A percentile compares a stretch with the other conserved stretches of the same genome.
Evolutionary conservation across 345 rosid genomes (phyloP).

Genomic region (Syzygium grande): DNA sequence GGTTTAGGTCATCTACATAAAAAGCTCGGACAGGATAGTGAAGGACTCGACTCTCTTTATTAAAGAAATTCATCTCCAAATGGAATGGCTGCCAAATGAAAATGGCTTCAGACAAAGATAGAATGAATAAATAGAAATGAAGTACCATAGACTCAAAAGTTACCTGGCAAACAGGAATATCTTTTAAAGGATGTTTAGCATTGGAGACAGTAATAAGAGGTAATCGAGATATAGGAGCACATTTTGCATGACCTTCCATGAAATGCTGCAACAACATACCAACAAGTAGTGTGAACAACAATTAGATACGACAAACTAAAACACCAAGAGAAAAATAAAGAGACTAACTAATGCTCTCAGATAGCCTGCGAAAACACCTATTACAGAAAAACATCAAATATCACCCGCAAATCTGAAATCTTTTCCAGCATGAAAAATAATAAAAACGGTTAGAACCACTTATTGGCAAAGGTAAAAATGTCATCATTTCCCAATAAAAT

Average conservation of each 20-base stretch:
- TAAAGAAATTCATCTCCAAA: conserved; percentile 96
- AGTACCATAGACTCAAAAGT: conserved; percentile 3
- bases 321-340: neutral
- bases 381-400: neutral
- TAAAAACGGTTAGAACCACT: neutral
- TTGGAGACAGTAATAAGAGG: conserved; percentile 73
- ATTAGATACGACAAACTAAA: neutral
- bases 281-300: neutral
- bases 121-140: conserved; percentile 5
- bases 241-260: conserved; percentile 98
- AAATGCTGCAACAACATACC: conserved; percentile 53
- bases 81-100: conserved; percentile 76
- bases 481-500: neutral
- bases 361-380: neutral
- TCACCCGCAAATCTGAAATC: neutral
- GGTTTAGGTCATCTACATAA: conserved; percentile 74
- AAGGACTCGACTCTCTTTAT: conserved; percentile 84
- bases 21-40: conserved; percentile 94
- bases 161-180: conserved; percentile 89
- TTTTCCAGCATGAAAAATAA: neutral
- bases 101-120: conserved; percentile 18
- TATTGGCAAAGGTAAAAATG: neutral
- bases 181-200: conserved; percentile 65
- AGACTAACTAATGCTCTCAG: neutral
- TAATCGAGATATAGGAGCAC: conserved; percentile 84